Conservation (phyloP, 1,284 basidiomycete species). For the Malassezia vespertilionis region DNA sequence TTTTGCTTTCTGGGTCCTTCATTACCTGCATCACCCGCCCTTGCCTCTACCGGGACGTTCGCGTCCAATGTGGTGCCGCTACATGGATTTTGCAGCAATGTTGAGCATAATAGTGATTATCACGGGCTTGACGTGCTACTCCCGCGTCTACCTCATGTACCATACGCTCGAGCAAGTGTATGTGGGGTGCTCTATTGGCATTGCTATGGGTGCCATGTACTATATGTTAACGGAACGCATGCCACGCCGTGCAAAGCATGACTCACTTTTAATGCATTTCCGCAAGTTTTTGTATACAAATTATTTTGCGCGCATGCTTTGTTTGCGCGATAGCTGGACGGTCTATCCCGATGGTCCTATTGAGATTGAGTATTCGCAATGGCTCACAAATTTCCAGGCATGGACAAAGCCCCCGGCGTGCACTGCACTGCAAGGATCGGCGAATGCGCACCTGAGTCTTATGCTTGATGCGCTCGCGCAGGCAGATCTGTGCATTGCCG, state of each 20-base stretch:
- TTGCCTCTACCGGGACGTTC: constrained; percentile 51
- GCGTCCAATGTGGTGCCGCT: constrained; percentile 22
- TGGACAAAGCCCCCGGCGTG: constrained; percentile 13
- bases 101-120: constrained; percentile 55
- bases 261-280: constrained; percentile 1
- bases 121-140: constrained; percentile 63
- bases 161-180: constrained; percentile 62
- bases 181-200: constrained; percentile 62
- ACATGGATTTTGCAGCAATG: constrained; percentile 45
- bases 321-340: constrained; percentile 67
- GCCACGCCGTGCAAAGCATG: constrained; percentile 46
- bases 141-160: constrained; percentile 62
- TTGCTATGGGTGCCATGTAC: constrained; percentile 54
- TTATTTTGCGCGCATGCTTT: constrained; percentile 53
- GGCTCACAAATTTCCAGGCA: constrained; percentile 50
- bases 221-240: constrained; percentile 59
- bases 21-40: constrained; percentile 62
- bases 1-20: constrained; percentile 61
- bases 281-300: not conserved
- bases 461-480: constrained; percentile 62
- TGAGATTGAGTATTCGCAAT: constrained; percentile 58
- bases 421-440: constrained; percentile 5
- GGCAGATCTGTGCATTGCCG: constrained; percentile 62
- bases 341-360: constrained; percentile 63
- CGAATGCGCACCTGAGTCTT: constrained; percentile 46